Conservation (phyloP, 1,284 basidiomycete genomes). For the Ceratobasidium sp. region DNA sequence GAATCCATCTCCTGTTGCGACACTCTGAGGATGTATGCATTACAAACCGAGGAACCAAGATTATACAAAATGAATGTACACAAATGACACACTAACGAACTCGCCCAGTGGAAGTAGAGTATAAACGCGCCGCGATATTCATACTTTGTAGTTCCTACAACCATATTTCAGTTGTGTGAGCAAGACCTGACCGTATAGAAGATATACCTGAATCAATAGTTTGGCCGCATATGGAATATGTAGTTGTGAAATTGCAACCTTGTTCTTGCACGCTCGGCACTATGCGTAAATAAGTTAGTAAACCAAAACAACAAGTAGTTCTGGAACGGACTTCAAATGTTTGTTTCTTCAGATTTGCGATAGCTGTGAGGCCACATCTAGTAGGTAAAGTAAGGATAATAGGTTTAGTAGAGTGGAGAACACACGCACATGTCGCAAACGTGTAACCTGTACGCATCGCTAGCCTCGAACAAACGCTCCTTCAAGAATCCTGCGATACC, state of each 20-base stretch:
- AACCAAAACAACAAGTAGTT: not conserved
- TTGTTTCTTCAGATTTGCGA: slow-evolving; percentile 94
- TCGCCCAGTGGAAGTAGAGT: slow-evolving; percentile 84
- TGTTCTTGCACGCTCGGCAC: slow-evolving; percentile 94
- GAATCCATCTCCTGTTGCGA: not conserved
- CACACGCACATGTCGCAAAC: slow-evolving; percentile 91
- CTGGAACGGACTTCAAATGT: slow-evolving; percentile 73
- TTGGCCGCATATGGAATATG: slow-evolving; percentile 95
- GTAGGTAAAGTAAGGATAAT: slow-evolving; percentile 36
- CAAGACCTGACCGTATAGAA: not conserved
- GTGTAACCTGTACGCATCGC: slow-evolving; percentile 95
- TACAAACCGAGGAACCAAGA: slow-evolving; percentile 34
- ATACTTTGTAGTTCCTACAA: slow-evolving; percentile 88
- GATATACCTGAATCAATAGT: slow-evolving; percentile 85
- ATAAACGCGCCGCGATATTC: slow-evolving; percentile 89
- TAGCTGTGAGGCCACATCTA: slow-evolving; percentile 93
- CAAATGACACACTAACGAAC: slow-evolving; percentile 15
- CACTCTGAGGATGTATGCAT: slow-evolving; percentile 1
- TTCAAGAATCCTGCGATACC: slow-evolving; percentile 98
- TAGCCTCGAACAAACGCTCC: slow-evolving; percentile 92
- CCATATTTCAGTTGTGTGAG: slow-evolving; percentile 22
- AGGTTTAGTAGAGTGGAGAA: slow-evolving; percentile 19
- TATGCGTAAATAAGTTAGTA: slow-evolving; percentile 9
- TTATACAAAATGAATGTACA: slow-evolving; percentile 15
- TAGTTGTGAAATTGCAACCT: slow-evolving; percentile 90